Percentiles rank a stretch among this genome's conserved stretches.
These are phyloP conservation scores for Microbotryum saponariae DNA, from an alignment of 1,284 basidiomycete genomes.

Conservation along the genomic window DNA sequence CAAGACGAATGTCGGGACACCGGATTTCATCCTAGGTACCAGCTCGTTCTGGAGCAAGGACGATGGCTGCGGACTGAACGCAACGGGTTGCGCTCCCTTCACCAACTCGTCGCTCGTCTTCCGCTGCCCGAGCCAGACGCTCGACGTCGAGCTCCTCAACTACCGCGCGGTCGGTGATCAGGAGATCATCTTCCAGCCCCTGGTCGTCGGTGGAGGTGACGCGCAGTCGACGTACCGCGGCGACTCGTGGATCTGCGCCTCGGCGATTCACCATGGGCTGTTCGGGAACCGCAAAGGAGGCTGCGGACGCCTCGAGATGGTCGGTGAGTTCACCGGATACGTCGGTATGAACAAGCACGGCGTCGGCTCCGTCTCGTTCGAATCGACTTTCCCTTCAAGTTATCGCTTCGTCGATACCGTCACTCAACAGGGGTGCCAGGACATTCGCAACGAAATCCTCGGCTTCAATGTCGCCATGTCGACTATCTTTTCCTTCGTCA, in stretches of 20 bases:
- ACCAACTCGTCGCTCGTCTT: conserved; percentile 58
- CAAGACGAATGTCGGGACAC: conserved; percentile 45
- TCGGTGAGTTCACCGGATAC: conserved; percentile 65
- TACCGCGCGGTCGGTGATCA: conserved; percentile 65
- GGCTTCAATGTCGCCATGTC: conserved; percentile 62
- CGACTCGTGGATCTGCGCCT: conserved; percentile 76
- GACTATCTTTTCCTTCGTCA: conserved; percentile 58
- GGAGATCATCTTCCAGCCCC: conserved; percentile 58
- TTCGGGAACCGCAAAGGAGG: conserved; percentile 56
- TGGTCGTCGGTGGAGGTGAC: conserved; percentile 71
- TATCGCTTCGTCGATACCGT: conserved; percentile 47
- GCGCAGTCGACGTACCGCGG: conserved; percentile 59
- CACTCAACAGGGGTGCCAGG: conserved; percentile 53
- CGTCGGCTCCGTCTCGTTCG: conserved; percentile 63
- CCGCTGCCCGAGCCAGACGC: conserved; percentile 70
- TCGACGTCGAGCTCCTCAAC: conserved; percentile 61
- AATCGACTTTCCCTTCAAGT: conserved; percentile 61
- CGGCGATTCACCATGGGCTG: conserved; percentile 57
- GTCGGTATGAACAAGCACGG: conserved; percentile 55
- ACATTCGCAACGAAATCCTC: conserved; percentile 60
- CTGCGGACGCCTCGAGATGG: conserved; percentile 61
- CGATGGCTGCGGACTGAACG: conserved; percentile 61
- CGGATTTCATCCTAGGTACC: conserved; percentile 32
- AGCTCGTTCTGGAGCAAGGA: conserved; percentile 40
- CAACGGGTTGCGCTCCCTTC: conserved; percentile 60